Evolutionary conservation across 768 basidiomycete genomes (phyloP).

Genomic region (Tremella fuciformis): DNA sequence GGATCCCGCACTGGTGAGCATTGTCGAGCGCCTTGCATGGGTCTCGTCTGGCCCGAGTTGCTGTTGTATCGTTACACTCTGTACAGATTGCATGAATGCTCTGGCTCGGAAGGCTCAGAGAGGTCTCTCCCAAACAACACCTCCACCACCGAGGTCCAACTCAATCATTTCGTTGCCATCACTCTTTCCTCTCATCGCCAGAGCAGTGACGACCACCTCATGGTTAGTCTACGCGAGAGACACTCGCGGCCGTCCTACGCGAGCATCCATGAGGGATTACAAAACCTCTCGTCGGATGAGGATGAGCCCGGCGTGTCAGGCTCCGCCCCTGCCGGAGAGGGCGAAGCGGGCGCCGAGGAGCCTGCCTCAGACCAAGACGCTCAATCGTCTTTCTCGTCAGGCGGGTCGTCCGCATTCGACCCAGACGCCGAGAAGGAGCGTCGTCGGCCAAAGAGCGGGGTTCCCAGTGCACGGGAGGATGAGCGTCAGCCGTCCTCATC

Average conservation of each 20-base stretch:
- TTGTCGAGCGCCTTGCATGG: too few species aligned
- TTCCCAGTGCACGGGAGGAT: neutral
- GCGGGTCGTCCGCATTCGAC: neutral
- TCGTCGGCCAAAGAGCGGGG: neutral
- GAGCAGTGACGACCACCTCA: neutral
- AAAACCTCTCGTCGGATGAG: neutral
- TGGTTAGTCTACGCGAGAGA: neutral
- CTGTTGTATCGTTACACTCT: too few species aligned
- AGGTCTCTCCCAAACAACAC: too few species aligned
- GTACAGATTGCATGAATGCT: neutral
- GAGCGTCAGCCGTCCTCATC: neutral
- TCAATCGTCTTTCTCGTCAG: neutral
- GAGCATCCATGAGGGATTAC: neutral
- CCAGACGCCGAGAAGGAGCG: constrained; percentile 2
- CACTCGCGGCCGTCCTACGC: constrained; percentile 1
- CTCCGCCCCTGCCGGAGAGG: too few species aligned
- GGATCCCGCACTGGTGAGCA: constrained; percentile 44
- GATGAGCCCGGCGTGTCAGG: too few species aligned
- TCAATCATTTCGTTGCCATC: too few species aligned
- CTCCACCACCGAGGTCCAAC: too few species aligned
- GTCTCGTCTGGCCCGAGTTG: too few species aligned
- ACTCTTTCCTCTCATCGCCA: too few species aligned
- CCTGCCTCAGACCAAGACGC: neutral
- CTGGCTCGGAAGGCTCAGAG: too few species aligned
- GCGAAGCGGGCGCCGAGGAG: neutral